Evolutionary conservation across 768 basidiomycete species (phyloP).

Genomic region (Psilocybe cubensis): DNA sequence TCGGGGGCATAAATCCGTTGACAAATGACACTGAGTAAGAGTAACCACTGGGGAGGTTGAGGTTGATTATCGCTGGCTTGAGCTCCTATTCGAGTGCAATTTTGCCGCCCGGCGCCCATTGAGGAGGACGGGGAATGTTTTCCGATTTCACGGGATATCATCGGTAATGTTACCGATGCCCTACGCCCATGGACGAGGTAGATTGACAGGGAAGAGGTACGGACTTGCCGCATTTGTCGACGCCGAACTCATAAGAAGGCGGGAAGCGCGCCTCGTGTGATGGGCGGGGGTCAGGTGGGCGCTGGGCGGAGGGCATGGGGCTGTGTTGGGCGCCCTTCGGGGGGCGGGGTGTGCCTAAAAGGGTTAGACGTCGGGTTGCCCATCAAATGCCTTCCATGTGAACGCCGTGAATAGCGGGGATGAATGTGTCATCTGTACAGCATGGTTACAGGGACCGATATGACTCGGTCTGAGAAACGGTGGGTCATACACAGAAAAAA

Average conservation of each 20-base stretch:
- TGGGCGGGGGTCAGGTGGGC: slow-evolving; percentile 9
- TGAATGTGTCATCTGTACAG: slow-evolving; percentile 25
- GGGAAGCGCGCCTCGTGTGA: neutral
- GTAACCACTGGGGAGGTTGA: neutral
- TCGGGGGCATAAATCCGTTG: neutral
- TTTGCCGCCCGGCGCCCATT: neutral
- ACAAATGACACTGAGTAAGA: neutral
- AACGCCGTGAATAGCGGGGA: slow-evolving; percentile 27
- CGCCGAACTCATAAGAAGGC: slow-evolving; percentile 1
- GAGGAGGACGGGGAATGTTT: neutral
- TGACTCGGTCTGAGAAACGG: slow-evolving; percentile 34
- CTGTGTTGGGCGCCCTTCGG: slow-evolving; percentile 17
- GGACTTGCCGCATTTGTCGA: slow-evolving; percentile 1
- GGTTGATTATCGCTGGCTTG: neutral
- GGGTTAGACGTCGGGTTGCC: slow-evolving; percentile 20
- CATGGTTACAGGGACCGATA: slow-evolving; percentile 23
- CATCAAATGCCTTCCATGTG: slow-evolving; percentile 19
- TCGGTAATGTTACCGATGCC: slow-evolving; percentile 16
- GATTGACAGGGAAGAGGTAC: neutral
- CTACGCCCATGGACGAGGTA: slow-evolving; percentile 11
- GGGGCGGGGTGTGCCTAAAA: slow-evolving; percentile 15
- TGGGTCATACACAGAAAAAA: neutral
- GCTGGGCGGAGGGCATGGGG: slow-evolving; percentile 9
- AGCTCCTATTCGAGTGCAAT: no score
- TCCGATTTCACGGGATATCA: slow-evolving; percentile 19